phyloP scores from a whole-genome alignment of 2,329 filamentous ascomycete genomes.

The Hypoxylon sp. region DNA sequence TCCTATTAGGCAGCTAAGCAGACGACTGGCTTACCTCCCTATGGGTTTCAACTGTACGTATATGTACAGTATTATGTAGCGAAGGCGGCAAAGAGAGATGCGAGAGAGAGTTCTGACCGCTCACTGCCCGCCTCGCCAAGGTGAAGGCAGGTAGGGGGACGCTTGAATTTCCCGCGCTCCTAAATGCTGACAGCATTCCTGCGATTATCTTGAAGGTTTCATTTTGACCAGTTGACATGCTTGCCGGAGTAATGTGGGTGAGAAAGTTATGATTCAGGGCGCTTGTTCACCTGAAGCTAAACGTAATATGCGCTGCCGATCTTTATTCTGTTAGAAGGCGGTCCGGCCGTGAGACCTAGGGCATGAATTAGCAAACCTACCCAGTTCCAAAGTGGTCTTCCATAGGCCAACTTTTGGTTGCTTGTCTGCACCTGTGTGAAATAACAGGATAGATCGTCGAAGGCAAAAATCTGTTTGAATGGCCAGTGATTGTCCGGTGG shows the following conservation, averaged over 20 bases:
- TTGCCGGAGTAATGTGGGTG: conserved; percentile 29
- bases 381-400: conserved; percentile 6
- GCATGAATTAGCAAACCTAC: conserved; percentile 29
- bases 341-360: conserved; percentile 33
- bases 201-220: conserved; percentile 36
- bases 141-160: conserved; percentile 27
- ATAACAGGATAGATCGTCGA: conserved; percentile 40
- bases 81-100: conserved; percentile 37
- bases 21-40: conserved; percentile 27
- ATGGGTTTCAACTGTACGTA: conserved; percentile 4
- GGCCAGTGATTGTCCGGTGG: conserved; percentile 35
- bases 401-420: conserved; percentile 24
- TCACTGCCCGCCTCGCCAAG: conserved; percentile 31
- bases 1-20: conserved; percentile 45
- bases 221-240: conserved; percentile 41
- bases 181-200: conserved; percentile 42
- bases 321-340: conserved; percentile 28
- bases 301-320: conserved; percentile 40
- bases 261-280: conserved; percentile 39
- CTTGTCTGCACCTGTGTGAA: conserved; percentile 31
- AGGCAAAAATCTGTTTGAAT: conserved; percentile 36
- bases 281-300: conserved; percentile 42
- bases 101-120: conserved; percentile 41
- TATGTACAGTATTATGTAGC: no score
- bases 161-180: conserved; percentile 39